Conservation (phyloP, 2,329 filamentous ascomycete species). For the Curvularia sp. region DNA sequence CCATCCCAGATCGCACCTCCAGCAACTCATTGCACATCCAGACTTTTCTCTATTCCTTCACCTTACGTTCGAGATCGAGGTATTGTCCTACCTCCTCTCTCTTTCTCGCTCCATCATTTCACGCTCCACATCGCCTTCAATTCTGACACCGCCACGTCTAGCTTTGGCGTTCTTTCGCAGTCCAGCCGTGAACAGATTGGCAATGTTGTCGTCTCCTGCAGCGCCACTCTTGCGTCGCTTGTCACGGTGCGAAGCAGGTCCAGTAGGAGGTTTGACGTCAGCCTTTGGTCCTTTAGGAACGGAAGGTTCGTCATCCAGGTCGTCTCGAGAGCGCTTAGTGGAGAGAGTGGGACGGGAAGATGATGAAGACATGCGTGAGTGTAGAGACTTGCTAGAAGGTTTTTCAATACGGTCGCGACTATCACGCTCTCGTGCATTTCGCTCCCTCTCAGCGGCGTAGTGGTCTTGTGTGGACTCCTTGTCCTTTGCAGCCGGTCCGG, state of each 20-base stretch:
- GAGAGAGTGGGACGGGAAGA: slow-evolving; percentile 29
- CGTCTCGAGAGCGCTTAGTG: slow-evolving; percentile 40
- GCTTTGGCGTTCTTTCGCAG: slow-evolving; percentile 42
- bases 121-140: slow-evolving; percentile 41
- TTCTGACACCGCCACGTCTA: slow-evolving; percentile 44
- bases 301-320: slow-evolving; percentile 26
- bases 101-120: slow-evolving; percentile 44
- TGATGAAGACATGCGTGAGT: slow-evolving; percentile 28
- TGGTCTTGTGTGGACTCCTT: slow-evolving; percentile 54
- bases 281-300: slow-evolving; percentile 23
- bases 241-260: slow-evolving; percentile 41
- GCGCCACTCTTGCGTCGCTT: slow-evolving; percentile 40
- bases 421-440: slow-evolving; percentile 43
- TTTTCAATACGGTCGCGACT: slow-evolving; percentile 38
- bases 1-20: background rate
- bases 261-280: slow-evolving; percentile 34
- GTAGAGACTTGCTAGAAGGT: slow-evolving; percentile 25
- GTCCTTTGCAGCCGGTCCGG: slow-evolving; percentile 21
- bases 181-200: slow-evolving; percentile 39
- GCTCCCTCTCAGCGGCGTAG: slow-evolving; percentile 73
- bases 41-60: background rate
- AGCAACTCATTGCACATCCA: background rate
- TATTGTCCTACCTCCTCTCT: slow-evolving; percentile 28
- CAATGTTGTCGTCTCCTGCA: slow-evolving; percentile 36
- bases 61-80: background rate